These are phyloP conservation scores for Macadamia tetraphylla DNA, from an alignment of 164 flowering plant genomes.

Conservation along the genomic window DNA sequence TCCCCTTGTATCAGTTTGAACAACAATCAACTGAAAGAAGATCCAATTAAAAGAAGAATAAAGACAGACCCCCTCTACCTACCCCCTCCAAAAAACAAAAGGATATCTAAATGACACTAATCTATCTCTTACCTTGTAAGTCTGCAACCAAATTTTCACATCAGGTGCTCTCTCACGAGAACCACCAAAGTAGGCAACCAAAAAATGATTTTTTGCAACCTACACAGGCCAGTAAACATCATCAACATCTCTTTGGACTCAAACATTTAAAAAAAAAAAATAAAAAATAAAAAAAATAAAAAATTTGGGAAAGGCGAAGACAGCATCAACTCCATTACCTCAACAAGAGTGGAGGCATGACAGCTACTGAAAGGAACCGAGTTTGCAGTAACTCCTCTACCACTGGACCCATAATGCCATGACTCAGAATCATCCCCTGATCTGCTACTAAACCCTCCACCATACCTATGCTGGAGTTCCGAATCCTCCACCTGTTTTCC, in stretches of 20 bases:
- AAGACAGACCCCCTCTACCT: no score
- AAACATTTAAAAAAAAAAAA: neutral
- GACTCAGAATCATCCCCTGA: neutral
- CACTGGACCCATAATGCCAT: conserved; percentile 14
- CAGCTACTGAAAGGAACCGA: conserved; percentile 78
- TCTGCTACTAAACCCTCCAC: neutral
- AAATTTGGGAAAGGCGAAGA: neutral
- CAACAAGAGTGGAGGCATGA: conserved; percentile 95
- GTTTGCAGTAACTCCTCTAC: conserved; percentile 55
- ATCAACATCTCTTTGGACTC: neutral
- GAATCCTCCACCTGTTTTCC: neutral
- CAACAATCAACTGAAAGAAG: neutral
- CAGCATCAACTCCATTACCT: conserved; percentile 35
- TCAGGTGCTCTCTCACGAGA: conserved; percentile 79
- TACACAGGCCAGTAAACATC: conserved; percentile 11
- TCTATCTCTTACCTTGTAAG: conserved; percentile 42
- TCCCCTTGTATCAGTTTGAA: conserved; percentile 1
- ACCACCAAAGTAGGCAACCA: conserved; percentile 95
- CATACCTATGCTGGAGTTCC: conserved; percentile 2
- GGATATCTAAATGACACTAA: no score
- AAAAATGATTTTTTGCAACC: conserved; percentile 65
- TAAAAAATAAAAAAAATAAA: no score
- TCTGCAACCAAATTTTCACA: conserved; percentile 91
- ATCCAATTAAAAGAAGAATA: no score
- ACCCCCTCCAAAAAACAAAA: no score